Conservation (phyloP, 768 basidiomycete species). For the Albatrellus ellisii region DNA sequence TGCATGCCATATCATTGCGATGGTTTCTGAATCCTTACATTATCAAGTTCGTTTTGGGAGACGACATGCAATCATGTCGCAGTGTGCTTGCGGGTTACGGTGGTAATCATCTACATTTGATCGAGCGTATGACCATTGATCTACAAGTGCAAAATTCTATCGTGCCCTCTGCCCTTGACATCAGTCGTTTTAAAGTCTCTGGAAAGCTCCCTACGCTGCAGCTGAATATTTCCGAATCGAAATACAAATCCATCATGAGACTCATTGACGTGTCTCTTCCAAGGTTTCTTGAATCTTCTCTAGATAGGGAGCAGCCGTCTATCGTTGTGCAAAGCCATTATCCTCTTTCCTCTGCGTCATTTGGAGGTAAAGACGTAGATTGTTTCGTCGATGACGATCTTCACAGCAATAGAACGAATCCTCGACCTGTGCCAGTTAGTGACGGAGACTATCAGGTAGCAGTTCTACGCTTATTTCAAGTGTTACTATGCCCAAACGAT, state of each 20-base stretch:
- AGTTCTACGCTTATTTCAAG: too few species aligned
- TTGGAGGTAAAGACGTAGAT: too few species aligned
- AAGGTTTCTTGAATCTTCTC: slow-evolving; percentile 57
- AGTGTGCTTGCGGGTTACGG: slow-evolving; percentile 53
- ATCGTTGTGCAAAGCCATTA: too few species aligned
- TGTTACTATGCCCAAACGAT: too few species aligned
- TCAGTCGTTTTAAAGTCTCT: slow-evolving; percentile 83
- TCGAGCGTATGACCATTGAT: slow-evolving; percentile 87
- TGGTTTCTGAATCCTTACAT: not conserved
- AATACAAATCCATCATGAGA: slow-evolving; percentile 87
- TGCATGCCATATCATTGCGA: too few species aligned
- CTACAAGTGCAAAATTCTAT: slow-evolving; percentile 89
- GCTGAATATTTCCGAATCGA: slow-evolving; percentile 82
- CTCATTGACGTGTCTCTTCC: slow-evolving; percentile 87
- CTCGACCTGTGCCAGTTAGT: too few species aligned
- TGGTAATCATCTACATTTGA: slow-evolving; percentile 59
- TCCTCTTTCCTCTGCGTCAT: too few species aligned
- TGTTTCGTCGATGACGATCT: too few species aligned
- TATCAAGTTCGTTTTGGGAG: slow-evolving; percentile 79
- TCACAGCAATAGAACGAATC: too few species aligned
- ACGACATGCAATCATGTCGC: slow-evolving; percentile 69
- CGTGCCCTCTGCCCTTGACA: slow-evolving; percentile 65
- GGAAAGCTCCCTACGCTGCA: slow-evolving; percentile 81
- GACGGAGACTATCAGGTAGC: too few species aligned
- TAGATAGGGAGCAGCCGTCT: too few species aligned